phyloP scores from a whole-genome alignment of 2,329 filamentous ascomycete species.

The Intubia oerlemansii region DNA sequence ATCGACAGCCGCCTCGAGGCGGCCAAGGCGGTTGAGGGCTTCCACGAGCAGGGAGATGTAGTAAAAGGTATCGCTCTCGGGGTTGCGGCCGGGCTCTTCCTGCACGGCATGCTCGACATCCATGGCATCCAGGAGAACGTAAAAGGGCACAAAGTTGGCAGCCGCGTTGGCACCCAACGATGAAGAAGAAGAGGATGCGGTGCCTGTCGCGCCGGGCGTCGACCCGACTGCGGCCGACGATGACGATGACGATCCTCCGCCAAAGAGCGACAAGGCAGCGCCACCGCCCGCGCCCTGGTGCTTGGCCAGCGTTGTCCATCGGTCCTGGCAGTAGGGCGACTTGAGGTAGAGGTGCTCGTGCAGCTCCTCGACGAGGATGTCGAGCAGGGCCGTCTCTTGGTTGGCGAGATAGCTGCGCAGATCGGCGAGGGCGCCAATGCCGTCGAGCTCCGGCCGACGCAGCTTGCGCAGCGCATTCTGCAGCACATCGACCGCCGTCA shows the following conservation, averaged over 20 bases:
- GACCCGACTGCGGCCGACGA: too few species aligned
- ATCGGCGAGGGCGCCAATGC: constrained; percentile 74
- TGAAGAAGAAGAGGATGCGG: too few species aligned
- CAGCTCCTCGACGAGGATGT: constrained; percentile 90
- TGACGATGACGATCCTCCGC: neutral
- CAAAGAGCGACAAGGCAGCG: too few species aligned
- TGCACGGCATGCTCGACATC: constrained; percentile 40
- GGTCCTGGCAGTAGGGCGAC: constrained; percentile 88
- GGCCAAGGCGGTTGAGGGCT: constrained; percentile 70
- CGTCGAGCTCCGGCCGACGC: constrained; percentile 70
- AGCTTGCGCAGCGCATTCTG: constrained; percentile 72
- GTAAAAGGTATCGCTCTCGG: constrained; percentile 85
- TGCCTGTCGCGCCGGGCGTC: neutral
- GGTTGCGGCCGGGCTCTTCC: constrained; percentile 83
- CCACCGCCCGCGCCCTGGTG: constrained; percentile 25
- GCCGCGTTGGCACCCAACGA: constrained; percentile 22
- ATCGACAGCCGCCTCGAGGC: constrained; percentile 69
- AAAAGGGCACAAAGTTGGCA: constrained; percentile 29
- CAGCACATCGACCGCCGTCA: constrained; percentile 79
- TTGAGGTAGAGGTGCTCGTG: constrained; percentile 96
- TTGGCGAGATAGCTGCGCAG: constrained; percentile 75
- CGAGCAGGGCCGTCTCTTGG: constrained; percentile 77
- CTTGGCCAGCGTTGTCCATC: constrained; percentile 71
- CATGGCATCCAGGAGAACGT: constrained; percentile 35
- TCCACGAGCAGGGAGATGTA: constrained; percentile 81